Evolutionary conservation across 2,329 filamentous ascomycete species (phyloP).

Genomic region (Aspergillus fructus): DNA sequence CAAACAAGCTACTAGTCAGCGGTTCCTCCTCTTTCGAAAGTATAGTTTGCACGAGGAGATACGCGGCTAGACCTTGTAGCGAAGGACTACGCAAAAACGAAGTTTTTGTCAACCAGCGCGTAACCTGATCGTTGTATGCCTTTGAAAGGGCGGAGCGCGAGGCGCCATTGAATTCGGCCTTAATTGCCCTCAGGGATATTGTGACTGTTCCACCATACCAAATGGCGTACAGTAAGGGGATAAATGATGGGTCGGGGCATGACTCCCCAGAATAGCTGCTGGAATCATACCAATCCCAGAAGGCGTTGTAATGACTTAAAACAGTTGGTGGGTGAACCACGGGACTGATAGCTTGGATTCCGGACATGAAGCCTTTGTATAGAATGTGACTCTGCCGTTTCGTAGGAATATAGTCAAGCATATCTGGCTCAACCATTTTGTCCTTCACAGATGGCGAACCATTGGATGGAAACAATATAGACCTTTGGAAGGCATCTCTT

Average conservation of each 20-base stretch:
- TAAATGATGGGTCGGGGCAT: slow-evolving; percentile 42
- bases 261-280: slow-evolving; percentile 35
- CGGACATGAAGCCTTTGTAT: slow-evolving; percentile 49
- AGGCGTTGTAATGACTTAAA: slow-evolving; percentile 41
- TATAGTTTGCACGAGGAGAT: slow-evolving; percentile 49
- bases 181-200: slow-evolving; percentile 42
- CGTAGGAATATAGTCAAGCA: slow-evolving; percentile 43
- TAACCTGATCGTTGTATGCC: slow-evolving; percentile 44
- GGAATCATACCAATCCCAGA: slow-evolving; percentile 49
- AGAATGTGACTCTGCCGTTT: slow-evolving; percentile 48
- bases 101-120: slow-evolving; percentile 42
- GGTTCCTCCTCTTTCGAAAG: slow-evolving; percentile 50
- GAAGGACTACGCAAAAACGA: slow-evolving; percentile 48
- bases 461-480: slow-evolving; percentile 37
- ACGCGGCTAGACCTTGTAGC: slow-evolving; percentile 46
- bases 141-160: slow-evolving; percentile 39
- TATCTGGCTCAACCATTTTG: slow-evolving; percentile 37
- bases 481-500: slow-evolving; percentile 34
- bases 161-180: slow-evolving; percentile 38
- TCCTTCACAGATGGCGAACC: slow-evolving; percentile 36
- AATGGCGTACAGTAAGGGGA: slow-evolving; percentile 47
- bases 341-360: slow-evolving; percentile 47
- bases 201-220: slow-evolving; percentile 51
- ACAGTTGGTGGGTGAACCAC: slow-evolving; percentile 46
- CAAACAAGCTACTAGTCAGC: slow-evolving; percentile 48